These are phyloP conservation scores for Pyrenophora seminiperda DNA, from an alignment of 2,329 filamentous ascomycete genomes.

Conservation along the genomic window DNA sequence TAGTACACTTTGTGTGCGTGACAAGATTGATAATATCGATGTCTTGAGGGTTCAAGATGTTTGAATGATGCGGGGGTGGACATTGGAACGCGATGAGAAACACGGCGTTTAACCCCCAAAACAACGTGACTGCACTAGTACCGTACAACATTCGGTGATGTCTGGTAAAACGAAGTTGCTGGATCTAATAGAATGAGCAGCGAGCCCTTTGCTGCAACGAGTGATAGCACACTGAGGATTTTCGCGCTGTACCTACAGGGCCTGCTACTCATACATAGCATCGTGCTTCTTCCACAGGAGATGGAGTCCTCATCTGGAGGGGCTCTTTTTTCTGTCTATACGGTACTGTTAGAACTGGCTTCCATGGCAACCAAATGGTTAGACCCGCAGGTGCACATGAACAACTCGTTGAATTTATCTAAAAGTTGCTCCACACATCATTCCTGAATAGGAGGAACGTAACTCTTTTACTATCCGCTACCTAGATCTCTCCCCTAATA, in stretches of 20 bases:
- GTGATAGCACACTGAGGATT: neutral
- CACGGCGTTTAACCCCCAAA: slow-evolving; percentile 2
- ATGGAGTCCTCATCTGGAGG: slow-evolving; percentile 8
- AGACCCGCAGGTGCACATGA: slow-evolving; percentile 24
- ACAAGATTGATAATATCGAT: neutral
- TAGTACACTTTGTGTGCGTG: neutral
- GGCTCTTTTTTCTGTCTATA: slow-evolving; percentile 15
- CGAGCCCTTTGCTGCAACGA: slow-evolving; percentile 3
- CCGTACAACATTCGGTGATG: neutral
- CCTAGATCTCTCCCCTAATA: too few relatives aligned
- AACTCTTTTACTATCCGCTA: too few relatives aligned
- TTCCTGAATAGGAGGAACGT: too few relatives aligned
- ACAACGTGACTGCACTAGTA: neutral
- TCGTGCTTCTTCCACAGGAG: neutral
- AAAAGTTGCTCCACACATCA: too few relatives aligned
- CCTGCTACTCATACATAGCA: neutral
- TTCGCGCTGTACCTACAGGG: slow-evolving; percentile 4
- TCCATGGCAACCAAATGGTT: slow-evolving; percentile 23
- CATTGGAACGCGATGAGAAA: slow-evolving; percentile 13
- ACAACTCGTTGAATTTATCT: too few relatives aligned
- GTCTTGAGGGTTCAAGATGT: slow-evolving; percentile 3
- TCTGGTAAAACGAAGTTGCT: neutral
- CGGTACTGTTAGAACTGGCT: slow-evolving; percentile 22
- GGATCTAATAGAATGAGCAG: neutral
- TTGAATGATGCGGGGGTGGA: neutral